Evolutionary conservation across 352 stramenopile species (phyloP).

Genomic region (Hyaloperonospora arabidopsidis): DNA sequence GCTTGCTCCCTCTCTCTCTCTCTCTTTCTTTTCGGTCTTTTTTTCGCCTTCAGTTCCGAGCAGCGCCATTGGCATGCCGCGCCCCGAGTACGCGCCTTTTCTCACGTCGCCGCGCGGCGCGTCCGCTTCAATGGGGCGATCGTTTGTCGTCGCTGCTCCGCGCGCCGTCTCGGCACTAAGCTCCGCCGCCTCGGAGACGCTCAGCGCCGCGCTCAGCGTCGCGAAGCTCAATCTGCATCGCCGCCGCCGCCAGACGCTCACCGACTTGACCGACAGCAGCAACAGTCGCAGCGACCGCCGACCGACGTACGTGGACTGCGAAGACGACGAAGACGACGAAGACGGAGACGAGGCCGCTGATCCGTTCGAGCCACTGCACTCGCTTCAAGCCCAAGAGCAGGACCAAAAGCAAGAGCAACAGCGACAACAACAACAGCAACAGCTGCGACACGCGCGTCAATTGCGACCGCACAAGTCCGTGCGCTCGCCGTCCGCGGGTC

Average conservation of each 20-base stretch:
- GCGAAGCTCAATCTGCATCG: constrained; percentile 30
- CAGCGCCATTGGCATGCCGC: constrained; percentile 23
- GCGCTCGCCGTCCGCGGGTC: constrained; percentile 9
- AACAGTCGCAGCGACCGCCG: constrained; percentile 7
- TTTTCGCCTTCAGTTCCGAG: constrained; percentile 17
- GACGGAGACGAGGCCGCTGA: constrained; percentile 26
- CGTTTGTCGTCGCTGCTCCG: constrained; percentile 15
- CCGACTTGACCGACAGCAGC: constrained; percentile 7
- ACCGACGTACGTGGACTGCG: constrained; percentile 16
- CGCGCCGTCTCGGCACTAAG: constrained; percentile 27
- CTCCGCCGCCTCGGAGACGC: constrained; percentile 22
- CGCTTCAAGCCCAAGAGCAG: background rate
- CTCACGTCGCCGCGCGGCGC: constrained; percentile 27
- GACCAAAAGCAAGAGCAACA: constrained; percentile 20
- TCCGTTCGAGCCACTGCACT: constrained; percentile 13
- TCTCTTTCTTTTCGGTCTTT: constrained; percentile 7
- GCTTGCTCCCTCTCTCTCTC: background rate
- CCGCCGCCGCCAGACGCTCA: constrained; percentile 23
- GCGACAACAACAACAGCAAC: constrained; percentile 10
- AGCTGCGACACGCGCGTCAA: constrained; percentile 13
- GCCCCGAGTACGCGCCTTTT: constrained; percentile 36
- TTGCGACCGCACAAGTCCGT: constrained; percentile 9
- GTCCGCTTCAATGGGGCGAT: constrained; percentile 10
- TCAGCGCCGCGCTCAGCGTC: constrained; percentile 26
- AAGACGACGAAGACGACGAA: constrained; percentile 22